These are phyloP conservation scores for Zychaea mexicana DNA, from an alignment of 371 early-diverging fungal species.

Conservation along the genomic window DNA sequence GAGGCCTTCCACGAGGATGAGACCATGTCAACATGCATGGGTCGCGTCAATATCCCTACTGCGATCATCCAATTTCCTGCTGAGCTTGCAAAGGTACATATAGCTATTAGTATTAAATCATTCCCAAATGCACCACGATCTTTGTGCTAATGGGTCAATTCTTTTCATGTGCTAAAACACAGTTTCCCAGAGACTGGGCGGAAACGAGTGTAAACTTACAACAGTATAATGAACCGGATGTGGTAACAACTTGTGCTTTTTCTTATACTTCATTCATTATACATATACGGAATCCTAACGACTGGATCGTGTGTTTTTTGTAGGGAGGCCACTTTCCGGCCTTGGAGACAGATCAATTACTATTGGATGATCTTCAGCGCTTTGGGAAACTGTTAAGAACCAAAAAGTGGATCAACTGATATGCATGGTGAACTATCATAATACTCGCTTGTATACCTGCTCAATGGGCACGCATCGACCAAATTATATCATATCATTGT, in stretches of 20 bases:
- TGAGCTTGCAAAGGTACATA: conserved; percentile 28
- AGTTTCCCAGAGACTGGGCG: conserved; percentile 63
- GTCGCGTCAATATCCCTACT: conserved; percentile 49
- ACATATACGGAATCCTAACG: too few species aligned
- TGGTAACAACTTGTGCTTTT: too few species aligned
- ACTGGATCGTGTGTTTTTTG: conserved; percentile 10
- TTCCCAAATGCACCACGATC: not conserved
- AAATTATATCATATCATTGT: too few species aligned
- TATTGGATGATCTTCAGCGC: conserved; percentile 42
- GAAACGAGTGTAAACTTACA: conserved; percentile 30
- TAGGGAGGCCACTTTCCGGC: conserved; percentile 76
- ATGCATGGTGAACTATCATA: not conserved
- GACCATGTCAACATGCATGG: conserved; percentile 21
- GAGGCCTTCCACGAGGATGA: conserved; percentile 45
- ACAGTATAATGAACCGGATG: conserved; percentile 27
- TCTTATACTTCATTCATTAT: too few species aligned
- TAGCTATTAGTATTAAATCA: not conserved
- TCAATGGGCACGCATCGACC: too few species aligned
- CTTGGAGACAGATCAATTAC: conserved; percentile 57
- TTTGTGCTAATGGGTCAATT: too few species aligned
- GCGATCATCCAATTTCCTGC: conserved; percentile 57
- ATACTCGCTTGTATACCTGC: too few species aligned
- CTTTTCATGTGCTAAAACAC: not conserved
- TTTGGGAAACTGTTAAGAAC: conserved; percentile 31
- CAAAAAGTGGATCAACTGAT: not conserved